These are phyloP conservation scores for Penicillium pancosmium DNA, from an alignment of 495 filamentous ascomycete genomes.

Conservation along the genomic window DNA sequence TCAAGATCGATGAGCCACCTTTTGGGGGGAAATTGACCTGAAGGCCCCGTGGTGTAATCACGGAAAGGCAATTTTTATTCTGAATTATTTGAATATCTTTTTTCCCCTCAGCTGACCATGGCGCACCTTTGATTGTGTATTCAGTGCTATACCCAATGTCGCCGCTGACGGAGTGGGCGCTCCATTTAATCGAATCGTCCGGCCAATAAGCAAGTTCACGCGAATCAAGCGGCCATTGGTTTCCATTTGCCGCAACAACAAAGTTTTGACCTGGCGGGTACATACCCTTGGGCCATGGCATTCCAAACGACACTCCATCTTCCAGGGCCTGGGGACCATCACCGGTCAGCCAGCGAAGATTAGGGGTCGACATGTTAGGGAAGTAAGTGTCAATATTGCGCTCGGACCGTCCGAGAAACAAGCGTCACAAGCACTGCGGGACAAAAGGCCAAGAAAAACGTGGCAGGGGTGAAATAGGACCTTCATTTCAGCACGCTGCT, in stretches of 20 bases:
- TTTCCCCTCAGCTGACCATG: not conserved
- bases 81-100: constrained; percentile 5
- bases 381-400: not conserved
- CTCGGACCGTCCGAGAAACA: constrained; percentile 4
- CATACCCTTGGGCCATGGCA: constrained; percentile 22
- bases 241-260: constrained; percentile 14
- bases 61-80: not conserved
- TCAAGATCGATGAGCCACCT: constrained; percentile 13
- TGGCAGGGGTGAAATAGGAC: not conserved
- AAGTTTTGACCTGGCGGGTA: constrained; percentile 21
- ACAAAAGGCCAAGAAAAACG: constrained; percentile 13
- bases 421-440: constrained; percentile 11
- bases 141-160: constrained; percentile 15
- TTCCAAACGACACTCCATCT: constrained; percentile 25
- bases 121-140: constrained; percentile 15
- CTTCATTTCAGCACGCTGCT: not conserved
- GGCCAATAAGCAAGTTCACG: constrained; percentile 27
- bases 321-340: constrained; percentile 15
- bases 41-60: constrained; percentile 11
- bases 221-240: constrained; percentile 22
- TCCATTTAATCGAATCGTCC: constrained; percentile 26
- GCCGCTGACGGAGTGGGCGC: constrained; percentile 17
- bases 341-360: constrained; percentile 22
- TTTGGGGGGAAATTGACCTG: constrained; percentile 9
- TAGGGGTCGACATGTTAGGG: constrained; percentile 10